Percentiles rank a stretch among this genome's conserved stretches.
Conservation (phyloP, 108 stramenopile genomes). For the Discostella stelligeroides region DNA sequence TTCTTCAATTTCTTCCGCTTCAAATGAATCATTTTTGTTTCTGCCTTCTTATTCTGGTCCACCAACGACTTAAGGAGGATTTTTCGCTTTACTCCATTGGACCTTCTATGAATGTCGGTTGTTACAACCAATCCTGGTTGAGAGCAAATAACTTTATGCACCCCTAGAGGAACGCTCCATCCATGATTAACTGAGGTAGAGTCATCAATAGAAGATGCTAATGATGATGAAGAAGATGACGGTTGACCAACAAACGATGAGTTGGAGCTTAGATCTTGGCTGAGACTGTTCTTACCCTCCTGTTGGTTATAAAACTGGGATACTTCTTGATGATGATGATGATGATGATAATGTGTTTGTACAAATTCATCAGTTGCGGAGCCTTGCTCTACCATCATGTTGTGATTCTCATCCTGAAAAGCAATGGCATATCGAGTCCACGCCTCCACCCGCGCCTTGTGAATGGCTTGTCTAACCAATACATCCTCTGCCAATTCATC, state of each 20-base stretch:
- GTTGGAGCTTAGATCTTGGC: not conserved
- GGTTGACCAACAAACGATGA: not conserved
- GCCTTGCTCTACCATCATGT: no score
- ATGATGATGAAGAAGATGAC: not conserved
- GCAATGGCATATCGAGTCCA: slow-evolving; percentile 41
- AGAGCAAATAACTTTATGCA: slow-evolving; percentile 38
- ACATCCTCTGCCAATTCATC: slow-evolving; percentile 32
- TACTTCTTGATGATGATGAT: no score
- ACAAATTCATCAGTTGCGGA: no score
- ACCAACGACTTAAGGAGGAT: slow-evolving; percentile 24
- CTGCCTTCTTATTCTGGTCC: not conserved
- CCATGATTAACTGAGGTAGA: slow-evolving; percentile 24
- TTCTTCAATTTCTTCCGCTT: slow-evolving; percentile 20
- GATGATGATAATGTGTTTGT: no score
- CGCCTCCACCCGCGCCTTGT: slow-evolving; percentile 44
- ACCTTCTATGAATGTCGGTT: slow-evolving; percentile 36
- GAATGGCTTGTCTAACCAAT: slow-evolving; percentile 29
- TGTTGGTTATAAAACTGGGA: not conserved
- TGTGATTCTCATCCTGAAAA: slow-evolving; percentile 8
- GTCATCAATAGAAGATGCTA: not conserved
- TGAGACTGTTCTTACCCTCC: slow-evolving; percentile 7
- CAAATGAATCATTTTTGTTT: not conserved
- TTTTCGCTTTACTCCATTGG: slow-evolving; percentile 37
- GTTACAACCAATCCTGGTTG: slow-evolving; percentile 45
- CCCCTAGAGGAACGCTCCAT: slow-evolving; percentile 47